Conservation (phyloP, 2,329 filamentous ascomycete genomes). For the Knufia petricola region DNA sequence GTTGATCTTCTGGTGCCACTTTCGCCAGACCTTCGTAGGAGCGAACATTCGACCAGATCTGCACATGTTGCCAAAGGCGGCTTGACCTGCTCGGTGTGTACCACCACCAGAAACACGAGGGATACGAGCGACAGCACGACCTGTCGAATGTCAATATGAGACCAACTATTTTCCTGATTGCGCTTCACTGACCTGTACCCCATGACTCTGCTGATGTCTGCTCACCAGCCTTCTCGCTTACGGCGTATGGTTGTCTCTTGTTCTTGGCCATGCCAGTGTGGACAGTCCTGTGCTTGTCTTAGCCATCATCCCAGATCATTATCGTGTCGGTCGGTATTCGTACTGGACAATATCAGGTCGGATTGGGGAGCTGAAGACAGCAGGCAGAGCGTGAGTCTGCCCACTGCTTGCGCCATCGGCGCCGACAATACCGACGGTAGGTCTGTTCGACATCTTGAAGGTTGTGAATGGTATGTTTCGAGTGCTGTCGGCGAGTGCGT, state of each 20-base stretch:
- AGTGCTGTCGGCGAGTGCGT: not conserved
- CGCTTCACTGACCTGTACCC: constrained; percentile 77
- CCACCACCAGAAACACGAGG: constrained; percentile 99
- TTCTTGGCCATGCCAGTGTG: constrained; percentile 99
- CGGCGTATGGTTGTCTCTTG: constrained; percentile 98
- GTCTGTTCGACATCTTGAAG: constrained; percentile 72
- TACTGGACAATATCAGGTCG: constrained; percentile 98
- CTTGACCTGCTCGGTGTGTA: constrained; percentile 99
- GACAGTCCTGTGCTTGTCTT: constrained; percentile 48
- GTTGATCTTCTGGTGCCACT: constrained; percentile 99
- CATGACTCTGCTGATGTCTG: constrained; percentile 99
- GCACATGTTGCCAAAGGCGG: constrained; percentile 99
- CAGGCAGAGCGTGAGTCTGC: constrained; percentile 82
- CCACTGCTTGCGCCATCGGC: constrained; percentile 89
- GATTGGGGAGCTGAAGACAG: constrained; percentile 96
- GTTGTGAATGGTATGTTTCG: constrained; percentile 1
- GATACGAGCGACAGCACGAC: constrained; percentile 99
- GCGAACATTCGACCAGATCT: constrained; percentile 99
- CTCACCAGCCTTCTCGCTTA: constrained; percentile 99
- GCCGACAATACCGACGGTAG: constrained; percentile 94
- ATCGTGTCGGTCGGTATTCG: constrained; percentile 29
- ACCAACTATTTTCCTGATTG: constrained; percentile 16
- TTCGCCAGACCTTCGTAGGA: constrained; percentile 99
- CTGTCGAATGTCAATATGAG: constrained; percentile 38
- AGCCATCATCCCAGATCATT: constrained; percentile 22